These are phyloP conservation scores for Bipolaris victoriae DNA, from an alignment of 2,329 filamentous ascomycete species.

Conservation along the genomic window DNA sequence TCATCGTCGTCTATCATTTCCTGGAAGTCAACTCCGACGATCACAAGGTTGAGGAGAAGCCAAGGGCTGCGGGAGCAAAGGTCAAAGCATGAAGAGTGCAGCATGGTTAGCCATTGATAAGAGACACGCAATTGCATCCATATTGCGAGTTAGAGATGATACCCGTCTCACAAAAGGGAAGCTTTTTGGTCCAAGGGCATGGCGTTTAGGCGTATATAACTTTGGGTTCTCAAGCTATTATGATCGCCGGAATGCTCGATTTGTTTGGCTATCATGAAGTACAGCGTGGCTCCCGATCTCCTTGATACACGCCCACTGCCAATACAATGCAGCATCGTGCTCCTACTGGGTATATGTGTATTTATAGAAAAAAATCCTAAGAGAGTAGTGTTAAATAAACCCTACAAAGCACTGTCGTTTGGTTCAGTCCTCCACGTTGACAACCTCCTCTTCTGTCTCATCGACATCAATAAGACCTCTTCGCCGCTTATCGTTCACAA, in stretches of 20 bases:
- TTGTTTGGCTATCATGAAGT: neutral
- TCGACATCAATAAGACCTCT: slow-evolving; percentile 59
- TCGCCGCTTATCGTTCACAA: slow-evolving; percentile 60
- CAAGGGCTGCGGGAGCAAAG: slow-evolving; percentile 37
- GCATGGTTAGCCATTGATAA: neutral
- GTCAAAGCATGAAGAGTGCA: slow-evolving; percentile 26
- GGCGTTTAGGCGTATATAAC: slow-evolving; percentile 14
- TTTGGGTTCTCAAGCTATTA: neutral
- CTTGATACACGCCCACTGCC: neutral
- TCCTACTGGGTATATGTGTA: slow-evolving; percentile 16
- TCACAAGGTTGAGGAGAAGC: slow-evolving; percentile 38
- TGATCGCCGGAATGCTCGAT: neutral
- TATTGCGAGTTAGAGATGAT: neutral
- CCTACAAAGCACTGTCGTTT: neutral
- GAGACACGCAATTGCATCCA: neutral
- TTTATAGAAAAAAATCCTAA: slow-evolving; percentile 4
- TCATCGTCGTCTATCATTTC: slow-evolving; percentile 96
- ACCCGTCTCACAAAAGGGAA: neutral
- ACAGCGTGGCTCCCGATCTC: neutral
- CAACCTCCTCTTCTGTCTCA: slow-evolving; percentile 55
- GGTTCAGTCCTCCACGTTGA: slow-evolving; percentile 37
- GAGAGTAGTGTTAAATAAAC: neutral
- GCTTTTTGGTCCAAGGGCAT: neutral
- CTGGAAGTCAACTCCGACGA: slow-evolving; percentile 88
- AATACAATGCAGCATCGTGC: neutral